phyloP scores from a whole-genome alignment of 1,284 basidiomycete genomes.

The Austroboletus olivaceoglutinosus region DNA sequence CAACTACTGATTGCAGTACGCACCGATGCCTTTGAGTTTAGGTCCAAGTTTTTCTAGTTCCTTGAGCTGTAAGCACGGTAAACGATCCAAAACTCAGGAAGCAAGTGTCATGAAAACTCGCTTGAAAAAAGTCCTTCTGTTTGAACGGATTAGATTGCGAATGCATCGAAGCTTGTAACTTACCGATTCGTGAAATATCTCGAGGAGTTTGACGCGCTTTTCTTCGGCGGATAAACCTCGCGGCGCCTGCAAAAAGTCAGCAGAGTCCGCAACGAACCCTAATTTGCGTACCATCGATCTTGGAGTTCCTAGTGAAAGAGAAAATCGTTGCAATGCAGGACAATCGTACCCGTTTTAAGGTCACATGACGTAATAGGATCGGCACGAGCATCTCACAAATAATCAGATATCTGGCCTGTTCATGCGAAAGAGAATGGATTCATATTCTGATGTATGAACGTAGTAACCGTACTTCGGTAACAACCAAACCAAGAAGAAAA shows the following conservation, averaged over 20 bases:
- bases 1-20: slow-evolving; percentile 7
- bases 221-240: slow-evolving; percentile 78
- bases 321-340: neutral
- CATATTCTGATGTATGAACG: slow-evolving; percentile 29
- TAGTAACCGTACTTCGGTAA: slow-evolving; percentile 18
- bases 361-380: slow-evolving; percentile 26
- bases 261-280: neutral
- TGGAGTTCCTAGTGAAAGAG: neutral
- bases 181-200: slow-evolving; percentile 89
- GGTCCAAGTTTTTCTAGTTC: slow-evolving; percentile 84
- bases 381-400: neutral
- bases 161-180: slow-evolving; percentile 17
- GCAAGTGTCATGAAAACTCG: neutral
- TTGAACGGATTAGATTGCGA: slow-evolving; percentile 3
- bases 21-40: slow-evolving; percentile 87
- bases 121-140: slow-evolving; percentile 86
- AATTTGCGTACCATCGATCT: slow-evolving; percentile 24
- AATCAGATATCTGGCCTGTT: slow-evolving; percentile 2
- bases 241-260: slow-evolving; percentile 54
- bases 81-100: neutral
- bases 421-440: slow-evolving; percentile 13
- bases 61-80: slow-evolving; percentile 56
- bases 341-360: neutral
- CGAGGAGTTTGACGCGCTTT: slow-evolving; percentile 75
- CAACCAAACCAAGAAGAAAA: slow-evolving; percentile 28